phyloP scores from a whole-genome alignment of 1,139 yeast genomes.

The Keqinozyma sinolaborantium region DNA sequence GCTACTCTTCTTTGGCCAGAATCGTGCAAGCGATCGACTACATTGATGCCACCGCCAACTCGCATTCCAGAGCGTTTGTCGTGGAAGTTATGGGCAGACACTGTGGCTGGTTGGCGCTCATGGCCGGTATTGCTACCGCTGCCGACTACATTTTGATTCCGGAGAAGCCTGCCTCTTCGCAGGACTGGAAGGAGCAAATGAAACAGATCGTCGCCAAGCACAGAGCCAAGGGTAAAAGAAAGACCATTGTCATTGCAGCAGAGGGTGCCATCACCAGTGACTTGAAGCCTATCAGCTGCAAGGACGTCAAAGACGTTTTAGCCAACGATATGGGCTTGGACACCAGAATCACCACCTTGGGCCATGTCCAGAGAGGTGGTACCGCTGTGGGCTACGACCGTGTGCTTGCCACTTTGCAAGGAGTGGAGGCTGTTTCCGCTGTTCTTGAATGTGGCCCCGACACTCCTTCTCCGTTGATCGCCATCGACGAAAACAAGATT shows the following conservation, averaged over 20 bases:
- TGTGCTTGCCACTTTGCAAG: constrained; percentile 87
- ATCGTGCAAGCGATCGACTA: constrained; percentile 92
- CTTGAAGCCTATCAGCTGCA: constrained; percentile 75
- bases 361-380: constrained; percentile 99
- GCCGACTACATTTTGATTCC: constrained; percentile 95
- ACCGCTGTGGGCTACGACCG: constrained; percentile 94
- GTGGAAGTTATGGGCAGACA: constrained; percentile 99
- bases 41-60: constrained; percentile 94
- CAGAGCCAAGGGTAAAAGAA: constrained; percentile 83
- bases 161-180: constrained; percentile 66
- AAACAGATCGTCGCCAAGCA: constrained; percentile 70
- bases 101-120: constrained; percentile 97
- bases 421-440: constrained; percentile 95
- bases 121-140: constrained; percentile 94
- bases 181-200: constrained; percentile 76
- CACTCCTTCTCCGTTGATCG: constrained; percentile 94
- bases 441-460: constrained; percentile 85
- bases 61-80: constrained; percentile 96
- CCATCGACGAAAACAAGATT: constrained; percentile 81
- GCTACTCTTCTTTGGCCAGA: constrained; percentile 88
- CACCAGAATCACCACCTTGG: constrained; percentile 90
- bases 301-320: constrained; percentile 74
- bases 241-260: constrained; percentile 93
- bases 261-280: constrained; percentile 94
- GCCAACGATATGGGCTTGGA: constrained; percentile 77